These are phyloP conservation scores for Acanthamoeba castellanii DNA, from an alignment of 208 protist species.

Conservation along the genomic window DNA sequence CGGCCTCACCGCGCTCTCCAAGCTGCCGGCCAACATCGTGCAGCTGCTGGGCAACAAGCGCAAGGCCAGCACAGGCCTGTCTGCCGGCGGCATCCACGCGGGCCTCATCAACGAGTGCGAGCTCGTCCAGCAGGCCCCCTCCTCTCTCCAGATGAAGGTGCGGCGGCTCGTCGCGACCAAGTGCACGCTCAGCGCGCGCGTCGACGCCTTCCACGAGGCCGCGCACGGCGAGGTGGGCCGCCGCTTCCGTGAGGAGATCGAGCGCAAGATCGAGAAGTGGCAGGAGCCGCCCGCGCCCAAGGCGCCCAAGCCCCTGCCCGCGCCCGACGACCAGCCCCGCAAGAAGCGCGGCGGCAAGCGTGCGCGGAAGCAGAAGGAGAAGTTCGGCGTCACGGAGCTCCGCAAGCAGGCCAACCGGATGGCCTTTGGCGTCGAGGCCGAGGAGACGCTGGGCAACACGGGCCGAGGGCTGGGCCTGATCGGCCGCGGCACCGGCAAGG, in stretches of 20 bases:
- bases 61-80: conserved; percentile 28
- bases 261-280: conserved; percentile 88
- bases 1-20: conserved; percentile 81
- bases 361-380: conserved; percentile 81
- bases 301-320: conserved; percentile 83
- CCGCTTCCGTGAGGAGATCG: conserved; percentile 80
- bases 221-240: conserved; percentile 70
- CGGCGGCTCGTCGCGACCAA: conserved; percentile 76
- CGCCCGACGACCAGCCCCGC: conserved; percentile 80
- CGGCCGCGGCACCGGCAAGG: conserved; percentile 77
- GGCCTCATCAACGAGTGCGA: conserved; percentile 85
- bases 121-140: conserved; percentile 76
- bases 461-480: conserved; percentile 82
- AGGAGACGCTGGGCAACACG: conserved; percentile 80
- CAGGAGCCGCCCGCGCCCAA: conserved; percentile 87
- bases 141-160: conserved; percentile 44
- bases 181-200: conserved; percentile 82
- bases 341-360: conserved; percentile 84
- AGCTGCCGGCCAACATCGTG: conserved; percentile 86
- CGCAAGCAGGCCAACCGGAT: conserved; percentile 84
- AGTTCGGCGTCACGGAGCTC: conserved; percentile 81
- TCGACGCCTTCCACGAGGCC: conserved; percentile 79
- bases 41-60: conserved; percentile 82
- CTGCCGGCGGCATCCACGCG: conserved; percentile 82
- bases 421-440: conserved; percentile 83